Evolutionary conservation across 495 filamentous ascomycete species (phyloP).

Genomic region (Apiosordaria backusii): DNA sequence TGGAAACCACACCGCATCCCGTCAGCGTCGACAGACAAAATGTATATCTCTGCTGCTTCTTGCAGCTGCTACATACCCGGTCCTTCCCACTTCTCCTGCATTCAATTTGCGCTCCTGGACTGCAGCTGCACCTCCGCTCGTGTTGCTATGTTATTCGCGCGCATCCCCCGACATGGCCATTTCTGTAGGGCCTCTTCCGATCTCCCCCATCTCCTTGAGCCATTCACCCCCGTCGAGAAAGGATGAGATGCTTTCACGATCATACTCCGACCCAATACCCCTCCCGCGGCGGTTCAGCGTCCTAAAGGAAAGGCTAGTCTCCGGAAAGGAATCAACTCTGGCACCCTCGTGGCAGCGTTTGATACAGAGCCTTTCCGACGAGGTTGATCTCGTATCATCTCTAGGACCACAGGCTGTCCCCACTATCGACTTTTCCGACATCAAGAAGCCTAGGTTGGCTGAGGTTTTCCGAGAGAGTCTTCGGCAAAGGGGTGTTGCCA

Average conservation of each 20-base stretch:
- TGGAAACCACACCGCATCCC: conserved; percentile 4
- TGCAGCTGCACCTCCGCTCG: background rate
- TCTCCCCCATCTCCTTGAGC: conserved; percentile 10
- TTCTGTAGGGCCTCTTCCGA: conserved; percentile 16
- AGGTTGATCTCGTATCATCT: conserved; percentile 48
- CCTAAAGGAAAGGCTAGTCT: conserved; percentile 61
- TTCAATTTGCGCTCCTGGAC: background rate
- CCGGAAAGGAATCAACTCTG: conserved; percentile 50
- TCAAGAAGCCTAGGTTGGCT: conserved; percentile 45
- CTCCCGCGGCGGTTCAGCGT: conserved; percentile 67
- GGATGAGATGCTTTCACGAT: conserved; percentile 18
- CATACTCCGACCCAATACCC: conserved; percentile 42
- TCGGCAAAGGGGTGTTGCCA: conserved; percentile 56
- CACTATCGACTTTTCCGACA: conserved; percentile 56
- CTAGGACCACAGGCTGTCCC: conserved; percentile 50
- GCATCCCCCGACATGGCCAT: conserved; percentile 21
- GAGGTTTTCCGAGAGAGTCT: conserved; percentile 46
- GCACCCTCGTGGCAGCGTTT: conserved; percentile 64
- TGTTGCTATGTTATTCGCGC: conserved; percentile 13
- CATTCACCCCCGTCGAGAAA: conserved; percentile 7
- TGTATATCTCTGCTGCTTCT: conserved; percentile 16
- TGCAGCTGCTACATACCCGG: conserved; percentile 1
- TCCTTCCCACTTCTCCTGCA: background rate
- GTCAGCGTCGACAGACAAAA: background rate
- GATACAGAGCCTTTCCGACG: conserved; percentile 50